Evolutionary conservation across 805 yeast genomes (phyloP), one percentile per base, ranked within the genome.

Genomic region (Priceomyces haplophilus): DNA sequence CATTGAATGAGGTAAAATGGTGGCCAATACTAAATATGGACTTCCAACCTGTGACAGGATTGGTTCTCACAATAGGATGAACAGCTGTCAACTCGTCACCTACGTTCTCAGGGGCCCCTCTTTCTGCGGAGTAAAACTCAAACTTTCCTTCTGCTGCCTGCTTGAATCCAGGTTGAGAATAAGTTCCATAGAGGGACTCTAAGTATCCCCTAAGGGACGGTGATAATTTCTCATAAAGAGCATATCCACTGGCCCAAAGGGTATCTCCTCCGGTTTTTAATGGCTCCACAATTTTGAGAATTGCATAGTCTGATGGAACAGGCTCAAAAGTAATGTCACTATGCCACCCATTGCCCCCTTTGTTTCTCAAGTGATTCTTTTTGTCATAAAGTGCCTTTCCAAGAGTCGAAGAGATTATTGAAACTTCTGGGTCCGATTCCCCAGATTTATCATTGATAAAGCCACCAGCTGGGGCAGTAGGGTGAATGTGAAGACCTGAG

Each of bases 251-350:
- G 15, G 75, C 68, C 72, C 78, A 78, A 7, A 67, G 53, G 3
- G 83, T 79, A 50, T 78, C 83, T 23, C 83, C 83, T 11, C 79
- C 81, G 20, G 65, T 59, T 10, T 53, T 53, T 6, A 80, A 79
- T 21, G 74, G 67, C 15, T 77, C 64, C 51, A 78, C 79, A 53
- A 73, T 65, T 50, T 77, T 78, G 50, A 80, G 64, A 47, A 72
- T 75, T 3, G 84, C 78, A 49, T 73, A 63, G 17, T 79, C 80
- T 2, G 83, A 76, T 4, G 83, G 82, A 43, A 75, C 77, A 36
- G 65, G 62, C 61, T 79, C 83, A 51, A 78, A 81, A 33, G 73
- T 73, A 40, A 79, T 65, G 54, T 78, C 82, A 6, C 80, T 69
- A 62, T 78, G 83, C 76, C 78, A 76, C 11, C 45, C 45, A 16